phyloP scores from a whole-genome alignment of 805 yeast species.

The Candida xyloterini region DNA sequence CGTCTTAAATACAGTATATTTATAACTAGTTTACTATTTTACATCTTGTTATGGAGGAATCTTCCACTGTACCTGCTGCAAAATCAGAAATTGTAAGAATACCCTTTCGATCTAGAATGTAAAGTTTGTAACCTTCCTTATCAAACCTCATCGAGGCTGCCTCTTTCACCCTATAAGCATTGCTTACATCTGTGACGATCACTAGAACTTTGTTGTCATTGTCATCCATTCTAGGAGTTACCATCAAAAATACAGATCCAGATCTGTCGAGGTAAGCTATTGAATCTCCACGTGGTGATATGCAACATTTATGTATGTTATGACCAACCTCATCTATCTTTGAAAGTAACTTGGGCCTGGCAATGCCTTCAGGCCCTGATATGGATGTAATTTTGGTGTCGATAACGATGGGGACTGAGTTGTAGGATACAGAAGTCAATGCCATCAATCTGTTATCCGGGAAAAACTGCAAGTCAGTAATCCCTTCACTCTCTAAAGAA shows the following conservation, averaged over 20 bases:
- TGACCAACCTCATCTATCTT: slow-evolving; percentile 80
- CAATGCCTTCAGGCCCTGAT: slow-evolving; percentile 39
- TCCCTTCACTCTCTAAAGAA: slow-evolving; percentile 80
- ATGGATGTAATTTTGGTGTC: slow-evolving; percentile 57
- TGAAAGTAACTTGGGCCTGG: slow-evolving; percentile 58
- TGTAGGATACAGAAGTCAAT: slow-evolving; percentile 55
- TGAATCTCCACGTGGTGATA: slow-evolving; percentile 85
- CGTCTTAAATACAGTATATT: background rate
- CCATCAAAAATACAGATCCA: slow-evolving; percentile 70
- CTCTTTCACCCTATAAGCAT: slow-evolving; percentile 67
- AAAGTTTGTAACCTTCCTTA: slow-evolving; percentile 75
- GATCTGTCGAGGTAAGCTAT: slow-evolving; percentile 76
- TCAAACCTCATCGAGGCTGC: slow-evolving; percentile 79
- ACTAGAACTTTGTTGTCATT: slow-evolving; percentile 58
- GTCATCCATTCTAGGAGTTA: slow-evolving; percentile 55
- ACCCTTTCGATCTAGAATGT: slow-evolving; percentile 79
- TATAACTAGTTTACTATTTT: slow-evolving; percentile 44
- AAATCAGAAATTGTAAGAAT: slow-evolving; percentile 76
- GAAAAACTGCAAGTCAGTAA: slow-evolving; percentile 74
- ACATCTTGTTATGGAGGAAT: slow-evolving; percentile 63
- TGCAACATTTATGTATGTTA: slow-evolving; percentile 65
- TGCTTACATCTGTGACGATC: slow-evolving; percentile 72
- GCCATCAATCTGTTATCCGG: slow-evolving; percentile 59
- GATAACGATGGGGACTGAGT: slow-evolving; percentile 63
- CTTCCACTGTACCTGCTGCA: slow-evolving; percentile 78